Base-by-base conservation (phyloP, 129 eudicot species). In the Rutidosis leptorrhynchoides region DNA sequence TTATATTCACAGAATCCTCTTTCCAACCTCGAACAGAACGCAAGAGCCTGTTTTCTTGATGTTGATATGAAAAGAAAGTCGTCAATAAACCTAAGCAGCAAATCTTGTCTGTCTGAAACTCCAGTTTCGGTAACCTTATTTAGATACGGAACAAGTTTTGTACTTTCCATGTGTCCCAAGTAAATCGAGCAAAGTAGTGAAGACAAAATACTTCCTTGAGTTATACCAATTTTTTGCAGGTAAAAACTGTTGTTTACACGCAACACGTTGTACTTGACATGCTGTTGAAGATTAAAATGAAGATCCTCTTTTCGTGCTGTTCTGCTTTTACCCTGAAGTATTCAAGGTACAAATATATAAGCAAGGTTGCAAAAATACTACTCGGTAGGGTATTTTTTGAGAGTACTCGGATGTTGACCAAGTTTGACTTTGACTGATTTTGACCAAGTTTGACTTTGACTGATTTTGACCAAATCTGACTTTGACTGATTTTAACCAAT, bases 171-270 rank as follows among this genome's bases (percentile, higher is more conserved):
- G 81, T 89, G 74, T 4, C 95, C 99, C 43, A 79, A 86, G 69
- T 89, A 94, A 67, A 84, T 68, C 37, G 99, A 89, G 79, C 99
- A 89, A 32, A 94, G 95, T 51, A 86, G 66, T 25, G 99, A 62
- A 24, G 99, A 94, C 71, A 89, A 30, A 52, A 83, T 80, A 81
- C 99, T 86, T 70, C 99, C 99, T 81, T 94, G 99, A 30, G 99
- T 84, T 74, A 94, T 94, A 49, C 99, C 99, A 60, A 94, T 90
- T 28, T 22, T 67, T 89, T 94, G 99, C 79, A 69, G 78, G 70
- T 78, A 86, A 76, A 86, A 94, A 11, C 62, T 69, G 8, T 59
- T 67, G 22, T 78, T 72, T 51, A 89, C 43, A 24, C 64, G 80
- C 61, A 94, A 74, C 65, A 94, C 81, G 67, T 94, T 89, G 64